Conservation (phyloP, 1,284 basidiomycete species). For the Singerocomus inundabilis region DNA sequence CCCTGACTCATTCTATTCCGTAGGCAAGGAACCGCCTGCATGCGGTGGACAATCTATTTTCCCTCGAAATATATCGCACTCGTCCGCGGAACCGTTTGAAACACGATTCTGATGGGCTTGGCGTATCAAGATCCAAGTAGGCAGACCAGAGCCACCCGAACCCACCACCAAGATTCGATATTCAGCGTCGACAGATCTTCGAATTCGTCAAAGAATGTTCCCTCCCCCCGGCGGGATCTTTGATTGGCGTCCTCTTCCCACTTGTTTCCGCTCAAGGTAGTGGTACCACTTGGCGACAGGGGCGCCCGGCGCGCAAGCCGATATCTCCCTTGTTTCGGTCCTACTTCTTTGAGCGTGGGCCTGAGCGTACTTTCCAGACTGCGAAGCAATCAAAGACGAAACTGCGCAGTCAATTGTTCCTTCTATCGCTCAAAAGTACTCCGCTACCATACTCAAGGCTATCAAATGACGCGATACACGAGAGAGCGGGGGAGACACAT, state of each 20-base stretch:
- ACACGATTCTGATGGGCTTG: background rate
- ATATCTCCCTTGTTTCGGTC: background rate
- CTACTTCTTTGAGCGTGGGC: background rate
- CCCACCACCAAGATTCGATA: background rate
- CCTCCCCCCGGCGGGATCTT: background rate
- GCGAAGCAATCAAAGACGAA: background rate
- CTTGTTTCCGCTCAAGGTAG: background rate
- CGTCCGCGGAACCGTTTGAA: constrained; percentile 4
- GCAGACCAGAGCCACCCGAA: background rate
- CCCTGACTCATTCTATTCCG: background rate
- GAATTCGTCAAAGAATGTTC: background rate
- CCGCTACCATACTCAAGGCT: background rate
- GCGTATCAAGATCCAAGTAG: background rate
- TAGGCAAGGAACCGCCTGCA: background rate
- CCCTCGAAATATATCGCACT: background rate
- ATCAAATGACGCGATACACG: background rate
- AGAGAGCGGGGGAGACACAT: background rate
- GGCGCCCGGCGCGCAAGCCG: background rate
- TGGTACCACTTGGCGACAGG: background rate
- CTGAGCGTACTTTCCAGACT: background rate
- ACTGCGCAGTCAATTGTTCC: background rate
- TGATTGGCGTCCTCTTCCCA: background rate
- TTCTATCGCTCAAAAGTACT: background rate
- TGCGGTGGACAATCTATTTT: background rate
- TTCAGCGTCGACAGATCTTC: background rate